Conservation (phyloP, 2,329 filamentous ascomycete genomes). For the Talaromyces sp. region DNA sequence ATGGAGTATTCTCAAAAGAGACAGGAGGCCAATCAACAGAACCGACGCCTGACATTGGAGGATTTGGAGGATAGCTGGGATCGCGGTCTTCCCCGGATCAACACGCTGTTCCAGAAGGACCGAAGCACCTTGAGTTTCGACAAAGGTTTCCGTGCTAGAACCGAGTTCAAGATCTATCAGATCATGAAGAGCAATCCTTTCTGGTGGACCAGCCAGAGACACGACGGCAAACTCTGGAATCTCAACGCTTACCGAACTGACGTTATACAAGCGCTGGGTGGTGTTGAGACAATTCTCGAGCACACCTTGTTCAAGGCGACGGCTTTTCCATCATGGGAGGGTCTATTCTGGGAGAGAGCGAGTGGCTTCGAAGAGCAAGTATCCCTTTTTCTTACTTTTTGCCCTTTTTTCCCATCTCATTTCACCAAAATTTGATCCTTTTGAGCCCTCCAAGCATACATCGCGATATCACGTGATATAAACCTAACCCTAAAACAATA, state of each 20-base stretch:
- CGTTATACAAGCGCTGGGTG: slow-evolving; percentile 91
- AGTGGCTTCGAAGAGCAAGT: slow-evolving; percentile 53
- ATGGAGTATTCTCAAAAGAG: slow-evolving; percentile 99
- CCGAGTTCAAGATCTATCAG: slow-evolving; percentile 98
- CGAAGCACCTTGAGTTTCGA: slow-evolving; percentile 95
- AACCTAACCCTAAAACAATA: neutral
- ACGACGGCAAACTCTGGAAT: slow-evolving; percentile 97
- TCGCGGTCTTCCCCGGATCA: slow-evolving; percentile 93
- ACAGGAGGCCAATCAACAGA: slow-evolving; percentile 94
- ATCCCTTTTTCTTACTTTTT: neutral
- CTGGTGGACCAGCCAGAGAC: slow-evolving; percentile 98
- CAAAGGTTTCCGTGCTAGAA: slow-evolving; percentile 92
- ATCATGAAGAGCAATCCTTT: slow-evolving; percentile 99
- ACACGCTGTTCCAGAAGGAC: slow-evolving; percentile 98
- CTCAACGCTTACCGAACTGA: slow-evolving; percentile 93
- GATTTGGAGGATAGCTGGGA: slow-evolving; percentile 99
- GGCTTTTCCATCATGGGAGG: slow-evolving; percentile 91
- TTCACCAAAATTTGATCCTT: neutral
- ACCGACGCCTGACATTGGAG: slow-evolving; percentile 87
- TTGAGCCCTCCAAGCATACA: neutral
- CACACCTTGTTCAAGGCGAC: slow-evolving; percentile 97
- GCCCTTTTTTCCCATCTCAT: neutral
- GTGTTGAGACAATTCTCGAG: slow-evolving; percentile 96
- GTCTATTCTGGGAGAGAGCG: slow-evolving; percentile 82
- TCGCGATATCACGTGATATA: neutral